Evolutionary conservation across 2,329 filamentous ascomycete genomes (phyloP), one percentile per base, ranked within the genome.

Genomic region (Xylaria sp.): DNA sequence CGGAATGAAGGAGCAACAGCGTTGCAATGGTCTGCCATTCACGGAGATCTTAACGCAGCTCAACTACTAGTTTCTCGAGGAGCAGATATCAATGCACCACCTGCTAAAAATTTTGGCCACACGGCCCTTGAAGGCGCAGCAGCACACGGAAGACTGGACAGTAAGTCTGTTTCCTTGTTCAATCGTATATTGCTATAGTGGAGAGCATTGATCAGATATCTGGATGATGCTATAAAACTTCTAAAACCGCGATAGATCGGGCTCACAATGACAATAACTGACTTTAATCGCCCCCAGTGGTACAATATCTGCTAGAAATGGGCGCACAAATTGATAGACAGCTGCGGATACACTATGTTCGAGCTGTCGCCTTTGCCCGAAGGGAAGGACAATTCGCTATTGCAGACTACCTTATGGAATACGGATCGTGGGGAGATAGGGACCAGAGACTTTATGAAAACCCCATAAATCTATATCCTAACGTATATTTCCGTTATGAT

Each of bases 121-220:
- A 68, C 68, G 1, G 66, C 68, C 2, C 62, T 71, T 9, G 68
- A 71, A n/a, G 46, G 62, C 0, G 68, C 68, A 51, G 36, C 68
- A 20, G 46, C 61, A 10, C 0, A 46, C 41, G 68, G 68, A 6
- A 66, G 54, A 12, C 58, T 71, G 2, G 68, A 68, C 20, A 43
- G 39, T 43, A 18, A 43, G 39, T 43, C 12, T 43, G 3, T 6
- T 13, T 6, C 39, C 39, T 18, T 43, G 1, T 15, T 43, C 13
- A 4, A 43, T 15, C 12, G 12, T 4, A 12, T n/a, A 15, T 43
- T n/a, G n/a, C 39, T 43, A 18, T 12, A 43, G 9, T 18, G 6
- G 12, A 43, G 39, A 43, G 18, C 18, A 15, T 6, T 18, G 18
- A 43, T 15, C 18, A 18, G 15, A 43, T 15, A 13, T 18, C 39